A percentile compares a stretch with the other conserved stretches of the same genome.
Evolutionary conservation across 2,329 filamentous ascomycete species (phyloP).

Genomic region (Trichoderma afroharzianum): DNA sequence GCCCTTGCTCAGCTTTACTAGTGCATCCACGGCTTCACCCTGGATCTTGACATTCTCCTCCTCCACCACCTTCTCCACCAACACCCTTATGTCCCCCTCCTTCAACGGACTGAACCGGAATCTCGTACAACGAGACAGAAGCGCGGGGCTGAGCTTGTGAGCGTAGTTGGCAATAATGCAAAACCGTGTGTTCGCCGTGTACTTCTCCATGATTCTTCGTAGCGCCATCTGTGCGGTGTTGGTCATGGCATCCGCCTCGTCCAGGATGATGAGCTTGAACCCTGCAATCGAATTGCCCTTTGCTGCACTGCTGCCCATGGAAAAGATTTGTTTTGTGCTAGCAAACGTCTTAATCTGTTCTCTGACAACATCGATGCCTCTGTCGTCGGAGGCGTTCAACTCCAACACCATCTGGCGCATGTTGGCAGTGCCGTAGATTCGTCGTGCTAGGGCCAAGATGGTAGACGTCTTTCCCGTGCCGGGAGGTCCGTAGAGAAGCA

Average conservation of each 20-base stretch:
- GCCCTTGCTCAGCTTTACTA: slow-evolving; percentile 85
- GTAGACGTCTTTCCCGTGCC: slow-evolving; percentile 98
- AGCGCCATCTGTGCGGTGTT: slow-evolving; percentile 96
- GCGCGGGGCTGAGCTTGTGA: slow-evolving; percentile 90
- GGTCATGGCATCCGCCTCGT: slow-evolving; percentile 99
- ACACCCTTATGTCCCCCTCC: slow-evolving; percentile 74
- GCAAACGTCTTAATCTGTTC: slow-evolving; percentile 99
- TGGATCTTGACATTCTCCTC: slow-evolving; percentile 84
- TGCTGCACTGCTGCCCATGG: slow-evolving; percentile 51
- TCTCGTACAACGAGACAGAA: slow-evolving; percentile 88
- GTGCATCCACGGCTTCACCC: slow-evolving; percentile 72
- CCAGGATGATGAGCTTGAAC: slow-evolving; percentile 95
- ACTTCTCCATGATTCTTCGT: slow-evolving; percentile 97
- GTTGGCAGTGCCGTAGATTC: slow-evolving; percentile 88
- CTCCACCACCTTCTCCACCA: slow-evolving; percentile 86
- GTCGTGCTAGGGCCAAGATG: slow-evolving; percentile 83
- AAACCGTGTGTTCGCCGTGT: slow-evolving; percentile 95
- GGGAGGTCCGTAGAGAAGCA: slow-evolving; percentile 93
- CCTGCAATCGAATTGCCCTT: slow-evolving; percentile 55
- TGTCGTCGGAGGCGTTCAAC: slow-evolving; percentile 93
- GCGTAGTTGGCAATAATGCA: slow-evolving; percentile 99
- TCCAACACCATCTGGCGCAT: slow-evolving; percentile 98
- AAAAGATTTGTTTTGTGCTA: slow-evolving; percentile 96
- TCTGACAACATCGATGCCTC: slow-evolving; percentile 94
- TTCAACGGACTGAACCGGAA: slow-evolving; percentile 95